Evolutionary conservation across 2,329 filamentous ascomycete genomes (phyloP).

Genomic region (Pseudocercospora pini-densiflorae): DNA sequence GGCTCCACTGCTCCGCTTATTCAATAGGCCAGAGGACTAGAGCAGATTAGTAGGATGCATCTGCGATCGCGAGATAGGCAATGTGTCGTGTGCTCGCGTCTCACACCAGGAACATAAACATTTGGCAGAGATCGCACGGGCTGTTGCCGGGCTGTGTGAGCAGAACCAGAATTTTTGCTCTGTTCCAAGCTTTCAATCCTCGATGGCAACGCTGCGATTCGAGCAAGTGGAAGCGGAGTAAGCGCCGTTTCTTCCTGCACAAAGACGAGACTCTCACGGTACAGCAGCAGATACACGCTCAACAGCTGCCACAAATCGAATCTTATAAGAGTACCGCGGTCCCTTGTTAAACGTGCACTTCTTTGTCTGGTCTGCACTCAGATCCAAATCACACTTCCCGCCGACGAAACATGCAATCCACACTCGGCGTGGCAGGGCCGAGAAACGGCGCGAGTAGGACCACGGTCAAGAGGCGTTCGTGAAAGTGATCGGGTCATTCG

Average conservation of each 20-base stretch:
- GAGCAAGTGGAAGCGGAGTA: background rate
- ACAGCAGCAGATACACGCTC: background rate
- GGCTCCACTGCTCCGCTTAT: background rate
- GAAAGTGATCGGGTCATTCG: background rate
- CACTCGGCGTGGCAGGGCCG: background rate
- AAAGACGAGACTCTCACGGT: too few species aligned
- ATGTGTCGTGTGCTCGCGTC: background rate
- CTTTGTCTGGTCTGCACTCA: background rate
- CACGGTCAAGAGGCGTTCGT: background rate
- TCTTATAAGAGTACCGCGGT: background rate
- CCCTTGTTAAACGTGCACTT: background rate
- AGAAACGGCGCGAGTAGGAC: background rate
- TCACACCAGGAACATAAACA: background rate
- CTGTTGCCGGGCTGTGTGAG: background rate
- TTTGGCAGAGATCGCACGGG: background rate
- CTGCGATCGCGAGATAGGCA: conserved; percentile 1
- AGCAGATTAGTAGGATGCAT: background rate
- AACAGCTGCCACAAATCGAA: background rate
- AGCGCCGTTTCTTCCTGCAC: too few species aligned
- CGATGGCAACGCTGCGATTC: background rate
- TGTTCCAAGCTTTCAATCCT: background rate
- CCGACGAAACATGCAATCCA: background rate
- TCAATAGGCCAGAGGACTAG: background rate
- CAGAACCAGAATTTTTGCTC: background rate
- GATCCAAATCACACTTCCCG: background rate